These are phyloP conservation scores for Penicillium canescens DNA, from an alignment of 495 filamentous ascomycete genomes.

Conservation along the genomic window DNA sequence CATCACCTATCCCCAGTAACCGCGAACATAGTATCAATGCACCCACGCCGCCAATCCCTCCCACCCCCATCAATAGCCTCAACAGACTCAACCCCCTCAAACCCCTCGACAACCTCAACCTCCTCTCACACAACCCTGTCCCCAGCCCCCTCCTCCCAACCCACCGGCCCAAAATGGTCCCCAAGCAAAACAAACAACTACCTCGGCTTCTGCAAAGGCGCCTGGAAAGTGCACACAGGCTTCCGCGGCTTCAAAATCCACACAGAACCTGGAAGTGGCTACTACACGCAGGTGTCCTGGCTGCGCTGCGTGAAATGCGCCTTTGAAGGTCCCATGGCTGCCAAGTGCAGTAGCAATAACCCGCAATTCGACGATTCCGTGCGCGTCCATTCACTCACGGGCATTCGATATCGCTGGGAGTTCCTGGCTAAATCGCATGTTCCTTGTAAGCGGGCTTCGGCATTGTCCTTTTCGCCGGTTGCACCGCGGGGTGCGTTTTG, in stretches of 20 bases:
- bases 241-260: conserved; percentile 35
- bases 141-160: neutral
- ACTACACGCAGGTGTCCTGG: conserved; percentile 30
- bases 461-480: conserved; percentile 9
- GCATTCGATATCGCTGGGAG: conserved; percentile 48
- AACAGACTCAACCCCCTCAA: conserved; percentile 11
- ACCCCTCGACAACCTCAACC: conserved; percentile 2
- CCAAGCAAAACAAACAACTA: conserved; percentile 44
- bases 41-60: neutral
- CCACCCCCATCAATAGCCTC: conserved; percentile 12
- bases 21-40: neutral
- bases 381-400: conserved; percentile 24
- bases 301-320: conserved; percentile 46
- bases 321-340: conserved; percentile 39
- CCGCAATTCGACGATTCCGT: conserved; percentile 28
- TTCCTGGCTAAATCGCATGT: conserved; percentile 54
- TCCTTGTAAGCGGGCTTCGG: conserved; percentile 19
- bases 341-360: neutral
- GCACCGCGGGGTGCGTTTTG: conserved; percentile 30
- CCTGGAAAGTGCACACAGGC: conserved; percentile 45
- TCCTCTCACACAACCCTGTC: conserved; percentile 6
- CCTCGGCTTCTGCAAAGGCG: conserved; percentile 54
- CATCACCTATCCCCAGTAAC: conserved; percentile 2
- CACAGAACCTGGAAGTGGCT: conserved; percentile 34
- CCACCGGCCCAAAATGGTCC: conserved; percentile 15